These are phyloP conservation scores for Colletotrichum sp. DNA, from an alignment of 2,329 filamentous ascomycete species.

Conservation along the genomic window DNA sequence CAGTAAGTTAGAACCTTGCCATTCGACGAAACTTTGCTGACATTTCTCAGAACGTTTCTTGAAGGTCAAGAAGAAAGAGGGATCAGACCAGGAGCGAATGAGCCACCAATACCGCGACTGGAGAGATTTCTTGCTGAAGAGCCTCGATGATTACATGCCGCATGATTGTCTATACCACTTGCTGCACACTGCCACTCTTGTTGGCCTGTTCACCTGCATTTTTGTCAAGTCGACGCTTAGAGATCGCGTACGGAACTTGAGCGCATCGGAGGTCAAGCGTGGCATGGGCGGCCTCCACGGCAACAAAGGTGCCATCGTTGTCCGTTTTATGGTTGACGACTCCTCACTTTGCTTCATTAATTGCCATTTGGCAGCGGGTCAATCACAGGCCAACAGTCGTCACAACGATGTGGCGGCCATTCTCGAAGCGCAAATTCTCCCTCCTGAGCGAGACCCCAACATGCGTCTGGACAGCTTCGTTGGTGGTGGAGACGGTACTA, in stretches of 20 bases:
- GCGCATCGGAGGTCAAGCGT: slow-evolving; percentile 86
- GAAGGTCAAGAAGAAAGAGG: slow-evolving; percentile 86
- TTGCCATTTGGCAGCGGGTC: slow-evolving; percentile 94
- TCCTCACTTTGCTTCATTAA: slow-evolving; percentile 96
- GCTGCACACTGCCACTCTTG: slow-evolving; percentile 86
- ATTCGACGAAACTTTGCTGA: background rate
- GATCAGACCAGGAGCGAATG: slow-evolving; percentile 87
- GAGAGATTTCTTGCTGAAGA: slow-evolving; percentile 86
- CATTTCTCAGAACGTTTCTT: slow-evolving; percentile 74
- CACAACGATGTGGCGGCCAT: slow-evolving; percentile 94
- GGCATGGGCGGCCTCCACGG: slow-evolving; percentile 95
- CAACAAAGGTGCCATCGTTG: slow-evolving; percentile 92
- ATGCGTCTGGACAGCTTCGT: slow-evolving; percentile 80
- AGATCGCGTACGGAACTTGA: slow-evolving; percentile 77
- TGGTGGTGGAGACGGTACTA: slow-evolving; percentile 90
- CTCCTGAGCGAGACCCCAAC: slow-evolving; percentile 70
- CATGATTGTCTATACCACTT: slow-evolving; percentile 80
- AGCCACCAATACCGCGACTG: slow-evolving; percentile 97
- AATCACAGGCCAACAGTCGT: slow-evolving; percentile 86
- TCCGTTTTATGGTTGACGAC: slow-evolving; percentile 94
- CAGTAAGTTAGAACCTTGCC: slow-evolving; percentile 55
- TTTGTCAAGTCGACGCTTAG: slow-evolving; percentile 87
- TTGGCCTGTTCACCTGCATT: slow-evolving; percentile 94
- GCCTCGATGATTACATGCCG: slow-evolving; percentile 84
- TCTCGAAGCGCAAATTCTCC: slow-evolving; percentile 79